phyloP scores from a whole-genome alignment of 2,329 filamentous ascomycete genomes.

The Samsoniella hepiali region DNA sequence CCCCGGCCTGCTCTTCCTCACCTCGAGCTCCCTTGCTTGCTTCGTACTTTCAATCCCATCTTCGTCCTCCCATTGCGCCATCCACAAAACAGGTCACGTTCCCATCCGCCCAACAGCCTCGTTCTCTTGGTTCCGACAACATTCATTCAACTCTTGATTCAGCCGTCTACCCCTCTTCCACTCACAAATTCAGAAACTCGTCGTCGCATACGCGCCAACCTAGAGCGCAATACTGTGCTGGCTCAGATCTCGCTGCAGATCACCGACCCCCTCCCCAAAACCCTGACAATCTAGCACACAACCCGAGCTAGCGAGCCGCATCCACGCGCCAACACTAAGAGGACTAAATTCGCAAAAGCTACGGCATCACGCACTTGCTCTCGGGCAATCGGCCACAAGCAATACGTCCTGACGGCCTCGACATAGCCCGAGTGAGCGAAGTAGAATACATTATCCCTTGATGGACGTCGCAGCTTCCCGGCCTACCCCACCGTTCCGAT shows the following conservation, averaged over 20 bases:
- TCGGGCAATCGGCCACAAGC: neutral
- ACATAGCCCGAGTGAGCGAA: neutral
- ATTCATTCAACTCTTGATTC: neutral
- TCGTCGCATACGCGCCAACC: neutral
- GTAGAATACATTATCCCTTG: too few species aligned
- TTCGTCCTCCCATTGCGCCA: neutral
- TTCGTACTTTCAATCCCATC: neutral
- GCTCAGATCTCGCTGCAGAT: conserved; percentile 4
- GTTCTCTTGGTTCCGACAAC: neutral
- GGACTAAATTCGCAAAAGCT: neutral
- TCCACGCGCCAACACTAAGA: neutral
- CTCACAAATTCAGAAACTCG: neutral
- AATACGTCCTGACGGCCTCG: neutral
- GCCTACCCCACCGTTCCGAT: neutral
- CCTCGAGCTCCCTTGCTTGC: too few species aligned
- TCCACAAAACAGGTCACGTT: neutral
- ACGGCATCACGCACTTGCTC: neutral
- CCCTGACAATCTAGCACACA: neutral
- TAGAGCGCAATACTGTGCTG: neutral
- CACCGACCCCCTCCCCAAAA: neutral
- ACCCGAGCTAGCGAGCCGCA: neutral
- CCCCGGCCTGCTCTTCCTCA: neutral
- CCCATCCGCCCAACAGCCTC: neutral
- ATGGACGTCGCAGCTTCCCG: neutral
- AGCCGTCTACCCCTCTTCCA: neutral